Conservation (phyloP, 2,329 filamentous ascomycete species). For the Colletotrichum tofieldiae region DNA sequence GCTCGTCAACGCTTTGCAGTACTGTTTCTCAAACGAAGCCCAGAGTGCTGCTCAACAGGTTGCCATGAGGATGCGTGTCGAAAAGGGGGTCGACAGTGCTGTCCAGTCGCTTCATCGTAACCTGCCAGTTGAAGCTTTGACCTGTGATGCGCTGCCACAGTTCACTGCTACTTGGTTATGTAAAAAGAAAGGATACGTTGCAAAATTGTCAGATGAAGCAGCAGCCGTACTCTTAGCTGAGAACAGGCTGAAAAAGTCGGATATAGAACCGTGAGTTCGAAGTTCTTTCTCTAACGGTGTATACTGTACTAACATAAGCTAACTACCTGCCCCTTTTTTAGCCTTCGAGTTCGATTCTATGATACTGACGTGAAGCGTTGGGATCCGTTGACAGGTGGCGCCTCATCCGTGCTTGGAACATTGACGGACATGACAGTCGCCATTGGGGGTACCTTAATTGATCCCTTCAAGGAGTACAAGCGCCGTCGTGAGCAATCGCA, state of each 20-base stretch:
- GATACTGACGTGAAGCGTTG: constrained; percentile 52
- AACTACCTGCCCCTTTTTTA: too few species aligned
- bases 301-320: too few species aligned
- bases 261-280: too few species aligned
- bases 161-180: too few species aligned
- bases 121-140: neutral
- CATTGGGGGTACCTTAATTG: constrained; percentile 31
- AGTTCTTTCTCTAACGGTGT: too few species aligned
- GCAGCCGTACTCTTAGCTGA: too few species aligned
- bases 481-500: neutral
- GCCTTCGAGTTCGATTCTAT: neutral
- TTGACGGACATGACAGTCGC: constrained; percentile 28
- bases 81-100: neutral
- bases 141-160: too few species aligned
- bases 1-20: neutral
- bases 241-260: too few species aligned
- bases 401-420: constrained; percentile 24
- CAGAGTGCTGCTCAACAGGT: neutral
- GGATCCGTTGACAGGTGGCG: constrained; percentile 44
- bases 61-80: neutral
- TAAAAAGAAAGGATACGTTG: too few species aligned
- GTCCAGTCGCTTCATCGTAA: neutral
- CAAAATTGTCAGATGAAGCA: too few species aligned
- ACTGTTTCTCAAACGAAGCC: neutral
- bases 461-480: constrained; percentile 34